Evolutionary conservation across 2,329 filamentous ascomycete genomes (phyloP).

Genomic region (Geoglossum cookeanum): DNA sequence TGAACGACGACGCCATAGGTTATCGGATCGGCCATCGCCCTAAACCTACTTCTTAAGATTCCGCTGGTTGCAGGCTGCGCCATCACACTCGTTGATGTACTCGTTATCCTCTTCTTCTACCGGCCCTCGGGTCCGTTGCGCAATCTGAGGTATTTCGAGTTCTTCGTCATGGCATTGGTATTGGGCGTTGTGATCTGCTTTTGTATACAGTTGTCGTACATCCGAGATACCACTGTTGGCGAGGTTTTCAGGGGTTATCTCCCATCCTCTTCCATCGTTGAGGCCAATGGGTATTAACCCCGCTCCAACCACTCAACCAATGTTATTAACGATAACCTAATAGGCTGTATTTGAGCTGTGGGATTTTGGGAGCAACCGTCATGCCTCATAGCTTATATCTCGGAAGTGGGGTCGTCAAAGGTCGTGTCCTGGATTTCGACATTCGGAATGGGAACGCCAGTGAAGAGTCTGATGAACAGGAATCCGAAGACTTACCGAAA

Average conservation of each 20-base stretch:
- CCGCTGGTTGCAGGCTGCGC: conserved; percentile 50
- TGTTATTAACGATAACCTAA: conserved; percentile 4
- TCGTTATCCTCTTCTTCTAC: conserved; percentile 49
- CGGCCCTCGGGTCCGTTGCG: conserved; percentile 38
- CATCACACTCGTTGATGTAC: conserved; percentile 47
- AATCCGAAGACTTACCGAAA: conserved; percentile 28
- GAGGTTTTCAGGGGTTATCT: conserved; percentile 47
- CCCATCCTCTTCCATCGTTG: conserved; percentile 37
- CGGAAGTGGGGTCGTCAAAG: conserved; percentile 49
- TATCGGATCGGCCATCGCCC: conserved; percentile 50
- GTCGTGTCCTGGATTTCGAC: conserved; percentile 45
- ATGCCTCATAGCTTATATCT: conserved; percentile 53
- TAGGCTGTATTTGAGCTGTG: conserved; percentile 48
- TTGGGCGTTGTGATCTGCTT: conserved; percentile 53
- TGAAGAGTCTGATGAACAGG: conserved; percentile 13
- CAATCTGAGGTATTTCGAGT: conserved; percentile 42
- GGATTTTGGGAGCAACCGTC: conserved; percentile 58
- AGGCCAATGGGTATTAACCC: conserved; percentile 30
- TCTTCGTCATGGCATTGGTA: conserved; percentile 42
- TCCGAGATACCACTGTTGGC: conserved; percentile 33
- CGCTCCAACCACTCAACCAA: background rate
- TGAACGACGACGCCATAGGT: conserved; percentile 24
- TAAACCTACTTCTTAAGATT: conserved; percentile 45
- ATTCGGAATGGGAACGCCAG: conserved; percentile 31
- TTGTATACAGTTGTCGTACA: conserved; percentile 46